Evolutionary conservation across 2,329 filamentous ascomycete genomes (phyloP).

Genomic region (Colletotrichum sp.): DNA sequence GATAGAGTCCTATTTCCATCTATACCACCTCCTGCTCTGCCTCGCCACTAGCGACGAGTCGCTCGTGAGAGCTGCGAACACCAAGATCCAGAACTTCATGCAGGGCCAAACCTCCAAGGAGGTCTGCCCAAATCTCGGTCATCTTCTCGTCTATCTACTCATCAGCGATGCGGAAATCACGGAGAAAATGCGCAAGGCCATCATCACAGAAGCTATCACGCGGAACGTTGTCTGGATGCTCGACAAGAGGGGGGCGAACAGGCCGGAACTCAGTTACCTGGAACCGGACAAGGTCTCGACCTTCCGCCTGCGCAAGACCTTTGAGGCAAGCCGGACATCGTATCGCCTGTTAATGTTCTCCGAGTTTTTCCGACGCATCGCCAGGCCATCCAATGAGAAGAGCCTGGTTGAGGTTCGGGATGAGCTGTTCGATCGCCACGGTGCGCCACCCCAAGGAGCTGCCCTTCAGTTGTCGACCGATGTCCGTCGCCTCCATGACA

Average conservation of each 20-base stretch:
- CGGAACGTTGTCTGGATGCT: slow-evolving; percentile 58
- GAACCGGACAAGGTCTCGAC: slow-evolving; percentile 43
- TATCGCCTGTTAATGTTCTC: slow-evolving; percentile 59
- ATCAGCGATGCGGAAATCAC: slow-evolving; percentile 48
- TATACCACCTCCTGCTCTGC: slow-evolving; percentile 55
- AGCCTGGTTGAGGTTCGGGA: slow-evolving; percentile 43
- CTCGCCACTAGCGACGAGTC: slow-evolving; percentile 39
- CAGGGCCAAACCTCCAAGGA: slow-evolving; percentile 42
- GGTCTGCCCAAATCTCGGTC: slow-evolving; percentile 50
- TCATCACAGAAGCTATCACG: slow-evolving; percentile 53
- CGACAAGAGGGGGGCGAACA: slow-evolving; percentile 35
- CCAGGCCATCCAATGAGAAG: slow-evolving; percentile 37
- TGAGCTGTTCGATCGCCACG: slow-evolving; percentile 49
- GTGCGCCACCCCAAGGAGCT: slow-evolving; percentile 45
- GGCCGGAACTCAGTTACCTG: slow-evolving; percentile 49
- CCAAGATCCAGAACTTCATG: slow-evolving; percentile 40
- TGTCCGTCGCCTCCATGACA: slow-evolving; percentile 45
- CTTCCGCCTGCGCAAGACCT: slow-evolving; percentile 52
- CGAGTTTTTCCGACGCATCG: slow-evolving; percentile 50
- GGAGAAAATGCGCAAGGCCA: slow-evolving; percentile 38
- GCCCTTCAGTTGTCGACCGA: slow-evolving; percentile 43
- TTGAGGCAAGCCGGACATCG: slow-evolving; percentile 47
- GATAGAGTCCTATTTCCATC: slow-evolving; percentile 55
- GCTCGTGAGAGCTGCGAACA: slow-evolving; percentile 44
- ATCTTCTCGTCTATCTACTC: slow-evolving; percentile 50